Evolutionary conservation across 2,329 filamentous ascomycete genomes (phyloP), one percentile per base, ranked within the genome.

Genomic region (Teratosphaeriaceae sp.): DNA sequence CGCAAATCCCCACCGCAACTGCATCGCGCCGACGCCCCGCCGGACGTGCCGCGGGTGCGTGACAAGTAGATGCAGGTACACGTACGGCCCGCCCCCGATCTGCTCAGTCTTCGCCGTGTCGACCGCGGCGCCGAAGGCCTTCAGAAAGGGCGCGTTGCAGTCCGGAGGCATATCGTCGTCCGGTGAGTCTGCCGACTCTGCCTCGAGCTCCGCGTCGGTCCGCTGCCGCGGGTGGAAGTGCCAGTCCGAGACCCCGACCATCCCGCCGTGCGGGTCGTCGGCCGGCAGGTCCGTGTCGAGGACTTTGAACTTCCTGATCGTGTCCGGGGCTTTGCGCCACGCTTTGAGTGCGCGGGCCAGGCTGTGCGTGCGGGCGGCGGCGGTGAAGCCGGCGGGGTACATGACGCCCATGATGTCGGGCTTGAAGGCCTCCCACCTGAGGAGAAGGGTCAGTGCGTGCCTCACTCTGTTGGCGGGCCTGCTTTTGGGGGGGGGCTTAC

Each of bases 11-110:
- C 62, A 65, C 15, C 65, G 48, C 46, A 72, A 26, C 20, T 65
- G 47, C 47, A 66, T 46, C 2, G 40, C 56, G 0, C 60, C 69
- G 3, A 67, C 64, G 0, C 69, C 69, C 24, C 60, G 59, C 2
- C 65, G 48, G 15, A 66, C 65, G 22, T 70, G 60, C 2, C 60
- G 59, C 0, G 67, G 66, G 45, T 65, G 58, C 20, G 66, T 69
- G 1, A 46, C 55, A 13, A 67, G 47, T 6, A 62, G 48, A 12
- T 57, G 52, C 23, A 62, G 48, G 5, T 26, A 20, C 12, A 48
- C 37, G 35, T 59, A 50, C 19, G 61, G 51, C 46, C 53, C 46
- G 2, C 48, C 38, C 1, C 56, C 59, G 3, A 63, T 33, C 16
- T 52, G 47, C 37, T 56, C 50, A 27, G 48, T 42, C 46, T 54